Conservation (phyloP, 2,329 filamentous ascomycete genomes). For the Aspergillus amoenus region DNA sequence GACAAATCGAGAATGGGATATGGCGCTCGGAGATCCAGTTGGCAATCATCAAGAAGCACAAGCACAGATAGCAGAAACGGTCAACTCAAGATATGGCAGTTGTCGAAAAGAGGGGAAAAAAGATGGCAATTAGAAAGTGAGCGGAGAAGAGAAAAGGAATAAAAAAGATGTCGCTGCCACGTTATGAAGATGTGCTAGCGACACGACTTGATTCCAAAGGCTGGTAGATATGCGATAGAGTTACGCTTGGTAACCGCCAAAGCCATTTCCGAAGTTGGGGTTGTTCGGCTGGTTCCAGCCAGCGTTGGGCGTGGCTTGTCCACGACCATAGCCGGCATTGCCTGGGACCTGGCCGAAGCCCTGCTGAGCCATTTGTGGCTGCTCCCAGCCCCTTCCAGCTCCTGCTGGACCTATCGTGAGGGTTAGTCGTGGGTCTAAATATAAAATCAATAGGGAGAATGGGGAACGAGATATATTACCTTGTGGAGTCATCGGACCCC, state of each 20-base stretch:
- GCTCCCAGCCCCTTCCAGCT: constrained; percentile 56
- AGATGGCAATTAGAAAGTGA: constrained; percentile 19
- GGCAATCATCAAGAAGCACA: constrained; percentile 28
- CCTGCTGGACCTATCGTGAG: constrained; percentile 50
- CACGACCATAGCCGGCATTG: constrained; percentile 82
- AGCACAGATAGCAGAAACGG: constrained; percentile 18
- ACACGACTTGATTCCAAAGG: constrained; percentile 13
- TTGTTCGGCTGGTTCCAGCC: constrained; percentile 55
- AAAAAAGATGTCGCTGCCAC: constrained; percentile 15
- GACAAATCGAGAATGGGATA: constrained; percentile 32
- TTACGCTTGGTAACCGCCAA: constrained; percentile 62
- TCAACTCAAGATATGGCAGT: constrained; percentile 18
- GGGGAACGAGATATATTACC: constrained; percentile 34
- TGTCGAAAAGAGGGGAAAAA: constrained; percentile 19
- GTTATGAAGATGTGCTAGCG: constrained; percentile 16
- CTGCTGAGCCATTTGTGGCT: constrained; percentile 50
- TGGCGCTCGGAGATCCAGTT: constrained; percentile 42
- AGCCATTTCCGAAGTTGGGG: constrained; percentile 54
- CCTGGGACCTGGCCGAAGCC: constrained; percentile 64
- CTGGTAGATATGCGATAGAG: constrained; percentile 11
- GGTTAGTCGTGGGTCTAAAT: constrained; percentile 11
- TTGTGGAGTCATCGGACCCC: constrained; percentile 61
- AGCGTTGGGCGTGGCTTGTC: constrained; percentile 54
- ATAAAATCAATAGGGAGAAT: background rate
- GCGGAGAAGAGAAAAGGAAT: constrained; percentile 16